phyloP scores from a whole-genome alignment of 2,329 filamentous ascomycete genomes.

The Colletotrichum orbiculare region DNA sequence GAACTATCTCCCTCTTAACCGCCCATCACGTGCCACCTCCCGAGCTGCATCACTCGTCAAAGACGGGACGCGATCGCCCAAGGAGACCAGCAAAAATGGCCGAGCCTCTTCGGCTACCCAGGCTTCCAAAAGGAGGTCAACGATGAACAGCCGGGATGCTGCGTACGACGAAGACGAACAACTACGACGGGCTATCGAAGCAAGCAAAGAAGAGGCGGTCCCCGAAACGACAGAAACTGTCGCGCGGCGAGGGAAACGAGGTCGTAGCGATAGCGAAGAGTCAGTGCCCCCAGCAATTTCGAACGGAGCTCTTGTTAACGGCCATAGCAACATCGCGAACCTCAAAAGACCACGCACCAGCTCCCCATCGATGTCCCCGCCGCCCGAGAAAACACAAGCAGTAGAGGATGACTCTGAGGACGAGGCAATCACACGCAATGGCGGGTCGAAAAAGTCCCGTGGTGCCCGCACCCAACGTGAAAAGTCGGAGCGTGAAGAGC shows the following conservation, averaged over 20 bases:
- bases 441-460: conserved; percentile 69
- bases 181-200: conserved; percentile 88
- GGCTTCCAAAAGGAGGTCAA: conserved; percentile 86
- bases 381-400: conserved; percentile 59
- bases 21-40: conserved; percentile 65
- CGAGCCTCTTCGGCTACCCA: conserved; percentile 63
- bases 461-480: conserved; percentile 70
- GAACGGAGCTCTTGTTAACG: conserved; percentile 17
- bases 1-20: conserved; percentile 71
- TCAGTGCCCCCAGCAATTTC: conserved; percentile 60
- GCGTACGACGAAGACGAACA: conserved; percentile 96
- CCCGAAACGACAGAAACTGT: conserved; percentile 63
- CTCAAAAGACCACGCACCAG: conserved; percentile 86
- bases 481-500: conserved; percentile 76
- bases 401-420: conserved; percentile 78
- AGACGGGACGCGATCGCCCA: conserved; percentile 66
- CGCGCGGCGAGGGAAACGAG: conserved; percentile 78
- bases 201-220: conserved; percentile 85
- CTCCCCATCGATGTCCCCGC: conserved; percentile 76
- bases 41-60: conserved; percentile 75
- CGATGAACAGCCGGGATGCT: conserved; percentile 96
- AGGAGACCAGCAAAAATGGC: conserved; percentile 66
- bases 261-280: conserved; percentile 94
- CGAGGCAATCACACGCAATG: conserved; percentile 63
- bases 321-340: conserved; percentile 72